Conservation (phyloP, 768 basidiomycete species). For the Leucosporidium scottii region DNA sequence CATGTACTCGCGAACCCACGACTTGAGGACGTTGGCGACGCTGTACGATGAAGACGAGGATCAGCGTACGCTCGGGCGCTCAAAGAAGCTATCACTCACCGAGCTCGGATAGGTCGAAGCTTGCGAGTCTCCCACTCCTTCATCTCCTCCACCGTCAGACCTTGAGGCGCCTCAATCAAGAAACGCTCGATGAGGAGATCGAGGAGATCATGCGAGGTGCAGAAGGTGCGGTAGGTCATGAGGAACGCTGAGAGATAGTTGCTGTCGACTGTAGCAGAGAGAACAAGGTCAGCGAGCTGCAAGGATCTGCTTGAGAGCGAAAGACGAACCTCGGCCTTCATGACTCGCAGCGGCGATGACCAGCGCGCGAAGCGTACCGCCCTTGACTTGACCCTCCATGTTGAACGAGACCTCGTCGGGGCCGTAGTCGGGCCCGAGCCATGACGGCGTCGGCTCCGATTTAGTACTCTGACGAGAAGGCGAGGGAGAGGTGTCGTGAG, state of each 20-base stretch:
- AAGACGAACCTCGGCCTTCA: conserved; percentile 65
- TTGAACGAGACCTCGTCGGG: conserved; percentile 77
- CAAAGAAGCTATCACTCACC: conserved; percentile 51
- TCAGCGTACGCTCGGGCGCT: neutral
- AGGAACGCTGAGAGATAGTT: conserved; percentile 69
- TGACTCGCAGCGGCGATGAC: conserved; percentile 88
- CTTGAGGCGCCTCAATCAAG: conserved; percentile 62
- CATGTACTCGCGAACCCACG: conserved; percentile 75
- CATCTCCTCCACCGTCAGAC: conserved; percentile 53
- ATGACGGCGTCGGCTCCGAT: conserved; percentile 48
- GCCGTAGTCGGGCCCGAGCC: conserved; percentile 73
- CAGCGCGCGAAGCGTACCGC: conserved; percentile 75
- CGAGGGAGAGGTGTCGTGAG: conserved; percentile 8
- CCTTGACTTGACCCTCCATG: conserved; percentile 72
- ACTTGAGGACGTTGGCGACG: conserved; percentile 81
- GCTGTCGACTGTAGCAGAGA: conserved; percentile 53
- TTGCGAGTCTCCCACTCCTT: conserved; percentile 78
- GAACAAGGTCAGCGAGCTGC: conserved; percentile 36
- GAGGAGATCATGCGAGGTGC: conserved; percentile 70
- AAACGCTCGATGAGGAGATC: conserved; percentile 75
- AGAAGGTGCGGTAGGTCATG: conserved; percentile 94
- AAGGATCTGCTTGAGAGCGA: neutral
- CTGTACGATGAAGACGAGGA: conserved; percentile 43
- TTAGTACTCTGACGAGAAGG: neutral
- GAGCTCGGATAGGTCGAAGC: conserved; percentile 75